Base-by-base conservation (phyloP, 2,329 filamentous ascomycete genomes). In the Colletotrichum euphorbiae region DNA sequence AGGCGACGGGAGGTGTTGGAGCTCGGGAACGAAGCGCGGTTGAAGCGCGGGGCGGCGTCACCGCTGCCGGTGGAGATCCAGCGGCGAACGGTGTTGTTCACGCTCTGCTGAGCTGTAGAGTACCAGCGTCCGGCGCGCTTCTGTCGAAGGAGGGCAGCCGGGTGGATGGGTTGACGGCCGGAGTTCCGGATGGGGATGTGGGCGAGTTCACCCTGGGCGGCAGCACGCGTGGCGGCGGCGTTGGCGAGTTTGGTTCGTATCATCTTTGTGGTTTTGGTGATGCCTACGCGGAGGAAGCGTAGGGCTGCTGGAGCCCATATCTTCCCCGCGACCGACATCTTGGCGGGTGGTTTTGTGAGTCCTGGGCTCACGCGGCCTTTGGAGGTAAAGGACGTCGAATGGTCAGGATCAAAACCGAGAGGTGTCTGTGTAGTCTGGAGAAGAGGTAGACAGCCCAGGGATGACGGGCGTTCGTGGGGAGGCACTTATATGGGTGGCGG, bases 251-350 rank as follows among this genome's bases (percentile, higher is more conserved):
- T 87, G 73, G 77, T 79, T 71, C 85, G 84, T 66, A 89, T 78
- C 72, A 82, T 78, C 71, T 84, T 83, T 68, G 83, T 82, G 74
- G 85, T 82, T 73, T 83, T 85, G 56, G 79, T 78, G 75, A 84
- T 79, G 75, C 86, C 83, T 72, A 80, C 81, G 75, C 85, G 83
- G 74, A 88, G 80, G 73, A 85, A 78, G 77, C 85, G 84, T 76
- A 87, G 78, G 80, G 85, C 83, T 76, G 82, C 80, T 67, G 85
- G 84, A 74, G 83, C 86, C 86, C 83, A 87, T 77, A 87, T 80
- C 79, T 84, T 85, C 81, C 84, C 85, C 76, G 79, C 77, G 76
- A 79, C 77, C 79, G 82, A 82, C 87, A 89, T 89, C 71, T 72
- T 83, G 77, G 72, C 69, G 66, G 69, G 73, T 71, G 70, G 73